Evolutionary conservation across 2,329 filamentous ascomycete species (phyloP).

Genomic region (Pestalotiopsis sp.): DNA sequence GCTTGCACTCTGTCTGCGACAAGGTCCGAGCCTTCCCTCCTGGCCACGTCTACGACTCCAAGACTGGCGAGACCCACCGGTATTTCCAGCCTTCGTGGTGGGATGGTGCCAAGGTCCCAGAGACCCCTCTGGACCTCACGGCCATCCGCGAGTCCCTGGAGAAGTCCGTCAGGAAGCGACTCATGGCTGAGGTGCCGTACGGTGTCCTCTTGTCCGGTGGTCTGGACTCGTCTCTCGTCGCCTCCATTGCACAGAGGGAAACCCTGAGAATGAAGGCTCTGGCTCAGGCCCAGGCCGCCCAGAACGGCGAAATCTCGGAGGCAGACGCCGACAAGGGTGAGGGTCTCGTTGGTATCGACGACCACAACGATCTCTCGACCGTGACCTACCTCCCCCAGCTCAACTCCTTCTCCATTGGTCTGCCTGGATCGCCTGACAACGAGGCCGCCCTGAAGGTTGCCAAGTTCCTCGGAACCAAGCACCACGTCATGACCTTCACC

Average conservation of each 20-base stretch:
- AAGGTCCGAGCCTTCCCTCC: conserved; percentile 93
- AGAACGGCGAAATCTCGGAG: conserved; percentile 36
- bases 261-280: conserved; percentile 76
- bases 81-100: conserved; percentile 96
- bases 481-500: conserved; percentile 98
- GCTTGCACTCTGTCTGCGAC: conserved; percentile 89
- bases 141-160: conserved; percentile 81
- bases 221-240: conserved; percentile 92
- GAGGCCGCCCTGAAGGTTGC: conserved; percentile 91
- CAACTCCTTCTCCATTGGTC: conserved; percentile 98
- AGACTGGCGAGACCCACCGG: conserved; percentile 79
- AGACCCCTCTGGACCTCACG: conserved; percentile 82
- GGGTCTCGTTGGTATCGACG: conserved; percentile 90
- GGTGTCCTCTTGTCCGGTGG: conserved; percentile 94
- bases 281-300: conserved; percentile 52
- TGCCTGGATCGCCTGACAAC: conserved; percentile 90
- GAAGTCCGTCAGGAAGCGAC: conserved; percentile 88
- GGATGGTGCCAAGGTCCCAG: conserved; percentile 78
- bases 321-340: conserved; percentile 64
- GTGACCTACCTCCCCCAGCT: conserved; percentile 91
- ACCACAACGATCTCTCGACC: conserved; percentile 85
- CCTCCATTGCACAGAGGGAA: conserved; percentile 93
- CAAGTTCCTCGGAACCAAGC: conserved; percentile 95
- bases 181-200: conserved; percentile 99
- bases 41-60: conserved; percentile 94